Conservation (phyloP, 2,329 filamentous ascomycete species). For the Ophiognomonia clavigignenti-juglandacearum region DNA sequence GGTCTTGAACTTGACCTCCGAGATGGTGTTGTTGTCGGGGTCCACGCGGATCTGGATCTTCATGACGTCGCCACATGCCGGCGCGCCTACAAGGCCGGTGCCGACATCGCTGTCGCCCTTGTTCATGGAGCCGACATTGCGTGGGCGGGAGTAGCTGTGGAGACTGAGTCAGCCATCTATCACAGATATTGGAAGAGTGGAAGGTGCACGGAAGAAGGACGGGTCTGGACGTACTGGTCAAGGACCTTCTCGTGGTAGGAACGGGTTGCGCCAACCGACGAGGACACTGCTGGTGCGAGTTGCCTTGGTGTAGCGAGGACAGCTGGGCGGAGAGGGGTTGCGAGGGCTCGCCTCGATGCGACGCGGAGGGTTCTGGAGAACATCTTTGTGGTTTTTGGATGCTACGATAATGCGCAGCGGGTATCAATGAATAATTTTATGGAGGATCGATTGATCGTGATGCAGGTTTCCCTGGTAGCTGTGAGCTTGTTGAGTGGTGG, state of each 20-base stretch:
- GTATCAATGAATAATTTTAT: too few relatives aligned
- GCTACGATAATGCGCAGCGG: background rate
- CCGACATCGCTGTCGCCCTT: conserved; percentile 81
- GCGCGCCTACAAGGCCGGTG: conserved; percentile 87
- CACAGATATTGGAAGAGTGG: conserved; percentile 21
- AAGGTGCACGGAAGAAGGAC: background rate
- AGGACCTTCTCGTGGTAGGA: conserved; percentile 59
- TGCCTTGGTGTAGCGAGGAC: conserved; percentile 33
- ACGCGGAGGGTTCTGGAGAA: conserved; percentile 41
- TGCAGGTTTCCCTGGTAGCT: too few relatives aligned
- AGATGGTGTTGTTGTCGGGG: conserved; percentile 79
- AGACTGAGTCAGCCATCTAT: too few relatives aligned
- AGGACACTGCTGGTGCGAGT: conserved; percentile 34
- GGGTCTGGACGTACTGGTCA: conserved; percentile 67
- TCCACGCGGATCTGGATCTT: conserved; percentile 92
- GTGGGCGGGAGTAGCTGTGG: conserved; percentile 46
- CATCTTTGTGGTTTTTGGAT: conserved; percentile 32
- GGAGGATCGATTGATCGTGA: too few relatives aligned
- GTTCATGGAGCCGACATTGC: conserved; percentile 53
- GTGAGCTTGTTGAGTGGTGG: too few relatives aligned
- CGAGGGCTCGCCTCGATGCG: conserved; percentile 38
- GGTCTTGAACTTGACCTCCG: conserved; percentile 96
- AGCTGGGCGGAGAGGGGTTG: conserved; percentile 34
- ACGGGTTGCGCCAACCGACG: conserved; percentile 36
- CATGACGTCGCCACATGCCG: conserved; percentile 89